Conservation (phyloP, 768 basidiomycete species). For the Leccinum rimulosum region DNA sequence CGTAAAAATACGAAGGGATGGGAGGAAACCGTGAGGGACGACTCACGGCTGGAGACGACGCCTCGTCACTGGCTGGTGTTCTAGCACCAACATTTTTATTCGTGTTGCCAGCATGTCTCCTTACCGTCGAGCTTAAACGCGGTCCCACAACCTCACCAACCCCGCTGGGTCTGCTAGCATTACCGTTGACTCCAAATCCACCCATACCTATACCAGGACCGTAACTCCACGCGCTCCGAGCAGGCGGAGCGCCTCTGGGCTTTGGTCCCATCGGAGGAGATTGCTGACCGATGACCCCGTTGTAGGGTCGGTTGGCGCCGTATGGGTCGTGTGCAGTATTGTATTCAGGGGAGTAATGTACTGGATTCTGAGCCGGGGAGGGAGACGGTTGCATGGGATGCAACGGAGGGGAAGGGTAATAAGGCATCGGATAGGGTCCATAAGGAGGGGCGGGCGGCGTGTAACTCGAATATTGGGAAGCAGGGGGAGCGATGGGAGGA, state of each 20-base stretch:
- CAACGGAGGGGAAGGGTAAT: constrained; percentile 32
- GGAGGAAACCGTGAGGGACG: constrained; percentile 3
- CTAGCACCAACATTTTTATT: constrained; percentile 54
- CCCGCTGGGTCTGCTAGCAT: constrained; percentile 20
- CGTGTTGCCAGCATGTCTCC: constrained; percentile 49
- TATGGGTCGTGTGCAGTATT: constrained; percentile 28
- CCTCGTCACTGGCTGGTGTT: constrained; percentile 69
- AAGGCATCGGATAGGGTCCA: constrained; percentile 36
- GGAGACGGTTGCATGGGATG: constrained; percentile 26
- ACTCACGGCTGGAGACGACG: constrained; percentile 74
- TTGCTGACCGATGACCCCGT: constrained; percentile 34
- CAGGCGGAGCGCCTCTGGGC: constrained; percentile 37
- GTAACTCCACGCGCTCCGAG: constrained; percentile 64
- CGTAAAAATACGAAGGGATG: not conserved
- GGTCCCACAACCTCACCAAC: constrained; percentile 60
- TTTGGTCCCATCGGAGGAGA: constrained; percentile 27
- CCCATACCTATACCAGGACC: constrained; percentile 59
- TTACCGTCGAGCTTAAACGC: constrained; percentile 49
- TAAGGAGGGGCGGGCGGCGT: constrained; percentile 33
- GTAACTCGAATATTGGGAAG: constrained; percentile 32
- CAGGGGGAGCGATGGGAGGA: constrained; percentile 29
- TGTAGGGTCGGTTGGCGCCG: constrained; percentile 20
- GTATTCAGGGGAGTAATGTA: constrained; percentile 29
- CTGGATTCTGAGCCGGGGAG: constrained; percentile 26
- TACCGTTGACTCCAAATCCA: constrained; percentile 36